phyloP scores from a whole-genome alignment of 192 early-diverging fungal species.

The Kappamyces sp. region DNA sequence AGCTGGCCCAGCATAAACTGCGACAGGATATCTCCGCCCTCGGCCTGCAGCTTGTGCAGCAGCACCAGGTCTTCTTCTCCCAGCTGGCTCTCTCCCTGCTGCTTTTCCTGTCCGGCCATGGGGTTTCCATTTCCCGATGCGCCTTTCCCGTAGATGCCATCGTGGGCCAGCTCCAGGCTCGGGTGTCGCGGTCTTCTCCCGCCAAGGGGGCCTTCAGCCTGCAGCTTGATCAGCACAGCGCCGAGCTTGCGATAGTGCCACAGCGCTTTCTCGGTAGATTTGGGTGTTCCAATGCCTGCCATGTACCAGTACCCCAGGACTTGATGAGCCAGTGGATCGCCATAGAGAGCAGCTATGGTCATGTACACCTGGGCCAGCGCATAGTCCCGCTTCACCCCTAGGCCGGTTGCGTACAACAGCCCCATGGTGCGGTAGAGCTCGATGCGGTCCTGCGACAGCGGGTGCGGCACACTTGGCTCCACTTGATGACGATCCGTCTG shows the following conservation, averaged over 20 bases:
- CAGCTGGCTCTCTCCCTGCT: slow-evolving; percentile 17
- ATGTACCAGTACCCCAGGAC: slow-evolving; percentile 79
- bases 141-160: slow-evolving; percentile 81
- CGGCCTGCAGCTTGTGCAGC: slow-evolving; percentile 65
- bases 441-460: no score
- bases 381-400: slow-evolving; percentile 70
- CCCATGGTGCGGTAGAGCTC: slow-evolving; percentile 31
- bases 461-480: no score
- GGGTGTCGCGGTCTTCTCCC: slow-evolving; percentile 35
- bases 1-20: slow-evolving; percentile 68
- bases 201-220: slow-evolving; percentile 60
- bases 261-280: slow-evolving; percentile 70
- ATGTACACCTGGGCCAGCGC: slow-evolving; percentile 68
- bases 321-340: slow-evolving; percentile 68
- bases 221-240: slow-evolving; percentile 73
- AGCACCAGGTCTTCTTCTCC: slow-evolving; percentile 66
- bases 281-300: slow-evolving; percentile 73
- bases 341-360: slow-evolving; percentile 75
- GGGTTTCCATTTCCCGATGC: slow-evolving; percentile 56
- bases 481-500: no score
- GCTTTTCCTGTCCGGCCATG: slow-evolving; percentile 27
- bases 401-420: slow-evolving; percentile 83
- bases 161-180: slow-evolving; percentile 67
- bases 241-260: slow-evolving; percentile 73
- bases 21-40: slow-evolving; percentile 52